Conservation (phyloP, 2,329 filamentous ascomycete species). For the Fusarium sp. region DNA sequence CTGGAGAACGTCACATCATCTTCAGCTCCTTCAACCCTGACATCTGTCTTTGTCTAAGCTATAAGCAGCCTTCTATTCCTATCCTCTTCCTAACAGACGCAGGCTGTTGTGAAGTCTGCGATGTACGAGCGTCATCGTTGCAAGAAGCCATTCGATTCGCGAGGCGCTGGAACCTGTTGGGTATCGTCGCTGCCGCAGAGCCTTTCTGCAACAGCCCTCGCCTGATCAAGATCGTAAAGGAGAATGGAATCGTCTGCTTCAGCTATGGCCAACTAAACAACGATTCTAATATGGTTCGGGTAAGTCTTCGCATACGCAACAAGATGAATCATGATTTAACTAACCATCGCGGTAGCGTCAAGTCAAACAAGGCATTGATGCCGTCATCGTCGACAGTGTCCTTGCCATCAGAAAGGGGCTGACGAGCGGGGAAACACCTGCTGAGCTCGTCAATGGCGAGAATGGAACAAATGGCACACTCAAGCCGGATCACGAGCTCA, state of each 20-base stretch:
- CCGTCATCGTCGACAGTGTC: slow-evolving; percentile 96
- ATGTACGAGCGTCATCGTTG: slow-evolving; percentile 89
- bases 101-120: slow-evolving; percentile 82
- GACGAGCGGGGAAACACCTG: slow-evolving; percentile 59
- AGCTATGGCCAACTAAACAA: slow-evolving; percentile 96
- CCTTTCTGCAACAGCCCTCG: slow-evolving; percentile 90
- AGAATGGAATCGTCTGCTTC: slow-evolving; percentile 92
- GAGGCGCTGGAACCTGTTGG: slow-evolving; percentile 92
- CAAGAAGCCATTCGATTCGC: slow-evolving; percentile 97
- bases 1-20: slow-evolving; percentile 87
- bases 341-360: slow-evolving; percentile 70
- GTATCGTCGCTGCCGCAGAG: slow-evolving; percentile 89
- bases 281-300: slow-evolving; percentile 84
- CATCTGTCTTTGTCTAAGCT: slow-evolving; percentile 91
- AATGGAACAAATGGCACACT: slow-evolving; percentile 32
- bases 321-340: not conserved
- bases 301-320: slow-evolving; percentile 57
- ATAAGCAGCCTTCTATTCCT: slow-evolving; percentile 97
- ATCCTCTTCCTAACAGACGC: slow-evolving; percentile 95
- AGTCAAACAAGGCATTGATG: slow-evolving; percentile 95
- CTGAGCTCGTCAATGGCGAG: slow-evolving; percentile 25
- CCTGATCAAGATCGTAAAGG: slow-evolving; percentile 92
- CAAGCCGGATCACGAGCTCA: slow-evolving; percentile 29
- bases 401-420: slow-evolving; percentile 92
- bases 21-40: slow-evolving; percentile 99